Evolutionary conservation across 768 basidiomycete species (phyloP), one percentile per base, ranked within the genome.

Genomic region (Russula foetens): DNA sequence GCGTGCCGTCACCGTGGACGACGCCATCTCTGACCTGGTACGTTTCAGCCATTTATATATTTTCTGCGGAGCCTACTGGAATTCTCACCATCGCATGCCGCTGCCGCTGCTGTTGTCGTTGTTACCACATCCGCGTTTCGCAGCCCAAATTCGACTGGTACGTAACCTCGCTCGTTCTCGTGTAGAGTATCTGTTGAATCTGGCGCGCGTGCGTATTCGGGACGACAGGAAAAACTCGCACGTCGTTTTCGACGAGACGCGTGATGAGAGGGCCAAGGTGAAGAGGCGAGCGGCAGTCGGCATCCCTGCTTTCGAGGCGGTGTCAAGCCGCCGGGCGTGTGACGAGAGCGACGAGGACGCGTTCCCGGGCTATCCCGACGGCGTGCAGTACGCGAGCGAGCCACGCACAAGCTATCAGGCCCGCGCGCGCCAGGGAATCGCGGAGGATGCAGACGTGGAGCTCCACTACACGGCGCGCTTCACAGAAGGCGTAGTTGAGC

Each of bases 121-220:
- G 39, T 3, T n/a, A n/a, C 43, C n/a, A n/a, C 11, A 12, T 35
- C 11, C 24, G 5, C 19, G 4, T 15, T 19, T 2, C 45, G 6
- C 24, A 88, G 84, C 84, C 84, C 31, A 74, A 71, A 1, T 91
- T 87, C 72, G 86, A 91, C 58, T 91, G 89, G 89, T 83, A 62
- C 49, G 60, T 57, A 28, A 23, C 43, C 24, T 3, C 44, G 1
- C 23, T 5, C 19, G 12, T 23, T 24, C n/a, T 35, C 33, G 15
- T 4, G 19, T n/a, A n/a, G n/a, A n/a, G 7, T 24, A 7, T 26
- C 6, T 24, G 21, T 24, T 14, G 12, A 19, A n/a, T 21, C 47
- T 59, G 23, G 52, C 35, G 26, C 19, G n/a, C 3, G 28, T n/a
- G 28, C 19, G 23, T 19, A 9, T 29, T 29, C 19, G 14, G 12